These are phyloP conservation scores for Petasospora fabianii DNA, from an alignment of 1,139 yeast species.

Conservation along the genomic window DNA sequence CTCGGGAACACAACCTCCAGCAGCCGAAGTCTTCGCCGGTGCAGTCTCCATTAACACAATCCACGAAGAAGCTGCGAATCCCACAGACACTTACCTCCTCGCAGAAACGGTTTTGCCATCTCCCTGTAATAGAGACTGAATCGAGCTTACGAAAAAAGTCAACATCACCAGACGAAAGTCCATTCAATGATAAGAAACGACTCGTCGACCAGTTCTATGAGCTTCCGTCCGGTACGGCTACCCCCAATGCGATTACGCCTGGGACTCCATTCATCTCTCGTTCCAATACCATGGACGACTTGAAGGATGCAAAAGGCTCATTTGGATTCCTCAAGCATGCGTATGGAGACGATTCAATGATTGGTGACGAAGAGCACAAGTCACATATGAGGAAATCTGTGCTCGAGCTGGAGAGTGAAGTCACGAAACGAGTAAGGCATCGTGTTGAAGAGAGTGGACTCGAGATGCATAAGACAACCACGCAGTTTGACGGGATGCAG, in stretches of 20 bases:
- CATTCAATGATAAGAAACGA: conserved; percentile 13
- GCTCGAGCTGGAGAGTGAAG: conserved; percentile 2
- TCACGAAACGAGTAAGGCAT: conserved; percentile 2
- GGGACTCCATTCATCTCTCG: conserved; percentile 7
- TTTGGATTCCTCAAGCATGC: conserved; percentile 6
- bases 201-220: conserved; percentile 23
- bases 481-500: conserved; percentile 7
- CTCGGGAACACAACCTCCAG: conserved; percentile 7
- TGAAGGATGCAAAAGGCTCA: not conserved
- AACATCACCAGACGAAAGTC: conserved; percentile 2
- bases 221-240: conserved; percentile 4
- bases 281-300: conserved; percentile 7
- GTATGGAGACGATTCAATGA: no score
- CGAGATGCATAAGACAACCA: conserved; percentile 3
- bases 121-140: conserved; percentile 8
- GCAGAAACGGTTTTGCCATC: conserved; percentile 2
- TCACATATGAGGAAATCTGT: conserved; percentile 1
- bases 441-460: conserved; percentile 8
- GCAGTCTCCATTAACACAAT: conserved; percentile 14
- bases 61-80: conserved; percentile 16
- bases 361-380: not conserved
- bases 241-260: not conserved
- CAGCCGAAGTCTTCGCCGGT: conserved; percentile 18
- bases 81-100: conserved; percentile 12
- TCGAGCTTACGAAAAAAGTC: not conserved